phyloP scores from a whole-genome alignment of 169 alveolate species.

The Cryptosporidium muris region DNA sequence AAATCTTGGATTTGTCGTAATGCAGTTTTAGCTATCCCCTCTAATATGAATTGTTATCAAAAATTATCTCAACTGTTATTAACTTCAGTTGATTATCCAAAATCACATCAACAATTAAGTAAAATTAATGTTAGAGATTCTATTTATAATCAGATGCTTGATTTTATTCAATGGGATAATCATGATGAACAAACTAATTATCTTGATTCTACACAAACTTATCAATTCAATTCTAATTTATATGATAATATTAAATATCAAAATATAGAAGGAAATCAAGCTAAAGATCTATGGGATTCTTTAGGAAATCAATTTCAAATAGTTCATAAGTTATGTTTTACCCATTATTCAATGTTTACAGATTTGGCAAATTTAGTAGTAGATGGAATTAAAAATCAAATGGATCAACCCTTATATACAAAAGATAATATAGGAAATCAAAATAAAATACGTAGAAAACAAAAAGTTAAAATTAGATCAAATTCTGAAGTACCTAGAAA shows the following conservation, averaged over 20 bases:
- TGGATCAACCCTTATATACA: not conserved
- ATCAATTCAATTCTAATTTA: slow-evolving; percentile 15
- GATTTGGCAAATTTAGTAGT: slow-evolving; percentile 11
- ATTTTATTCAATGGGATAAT: slow-evolving; percentile 52
- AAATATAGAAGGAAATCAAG: not conserved
- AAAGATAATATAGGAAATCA: not conserved
- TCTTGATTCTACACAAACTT: slow-evolving; percentile 5
- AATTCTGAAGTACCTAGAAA: too few species aligned
- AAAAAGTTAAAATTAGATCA: too few species aligned
- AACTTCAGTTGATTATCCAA: slow-evolving; percentile 1
- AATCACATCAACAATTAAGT: not conserved
- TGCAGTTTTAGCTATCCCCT: not conserved
- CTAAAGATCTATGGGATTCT: not conserved
- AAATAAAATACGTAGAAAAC: too few species aligned
- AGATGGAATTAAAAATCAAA: not conserved
- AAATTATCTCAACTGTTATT: slow-evolving; percentile 9
- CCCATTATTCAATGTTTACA: slow-evolving; percentile 49
- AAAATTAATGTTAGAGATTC: slow-evolving; percentile 9
- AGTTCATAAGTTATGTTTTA: slow-evolving; percentile 58
- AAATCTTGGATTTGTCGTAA: slow-evolving; percentile 58
- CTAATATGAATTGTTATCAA: not conserved
- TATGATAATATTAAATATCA: slow-evolving; percentile 6
- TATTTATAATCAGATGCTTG: slow-evolving; percentile 12
- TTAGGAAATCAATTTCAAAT: slow-evolving; percentile 37
- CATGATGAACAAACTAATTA: slow-evolving; percentile 4